A percentile compares a stretch with the other conserved stretches of the same genome.
Evolutionary conservation across 148 eudicot genomes (phyloP).

Genomic region (Vaccinium darrowii): DNA sequence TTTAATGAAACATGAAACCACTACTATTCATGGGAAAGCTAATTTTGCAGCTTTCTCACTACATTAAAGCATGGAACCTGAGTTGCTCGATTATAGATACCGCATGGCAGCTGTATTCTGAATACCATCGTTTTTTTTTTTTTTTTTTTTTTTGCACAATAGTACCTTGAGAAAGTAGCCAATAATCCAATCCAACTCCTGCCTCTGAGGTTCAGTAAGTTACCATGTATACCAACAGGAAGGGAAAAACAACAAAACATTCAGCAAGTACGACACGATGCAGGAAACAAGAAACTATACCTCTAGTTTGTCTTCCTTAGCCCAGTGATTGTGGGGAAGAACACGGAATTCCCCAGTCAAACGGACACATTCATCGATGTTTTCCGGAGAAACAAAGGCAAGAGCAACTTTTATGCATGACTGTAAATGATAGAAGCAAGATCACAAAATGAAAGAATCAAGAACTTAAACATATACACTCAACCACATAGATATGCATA

Average conservation of each 20-base stretch:
- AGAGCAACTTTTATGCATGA: constrained; percentile 40
- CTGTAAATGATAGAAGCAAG: constrained; percentile 16
- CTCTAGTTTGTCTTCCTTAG: constrained; percentile 38
- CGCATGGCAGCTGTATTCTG: not conserved
- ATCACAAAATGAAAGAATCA: not conserved
- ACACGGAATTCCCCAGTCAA: constrained; percentile 33
- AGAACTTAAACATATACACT: not conserved
- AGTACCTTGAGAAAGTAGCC: not conserved
- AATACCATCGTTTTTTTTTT: too few relatives aligned
- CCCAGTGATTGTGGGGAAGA: constrained; percentile 27
- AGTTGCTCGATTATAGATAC: not conserved
- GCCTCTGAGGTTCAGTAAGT: not conserved
- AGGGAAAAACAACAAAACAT: constrained; percentile 1
- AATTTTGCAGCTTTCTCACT: not conserved
- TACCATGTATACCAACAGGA: not conserved
- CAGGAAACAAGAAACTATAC: not conserved
- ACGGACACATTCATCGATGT: constrained; percentile 29
- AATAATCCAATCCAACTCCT: not conserved
- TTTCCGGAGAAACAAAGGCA: constrained; percentile 39
- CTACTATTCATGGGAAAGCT: not conserved
- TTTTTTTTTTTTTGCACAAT: too few relatives aligned
- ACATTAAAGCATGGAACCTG: not conserved
- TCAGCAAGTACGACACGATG: not conserved
- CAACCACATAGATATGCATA: not conserved
- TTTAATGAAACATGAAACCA: not conserved